Evolutionary conservation across 208 protist species (phyloP).

Genomic region (Phytomonas francai): DNA sequence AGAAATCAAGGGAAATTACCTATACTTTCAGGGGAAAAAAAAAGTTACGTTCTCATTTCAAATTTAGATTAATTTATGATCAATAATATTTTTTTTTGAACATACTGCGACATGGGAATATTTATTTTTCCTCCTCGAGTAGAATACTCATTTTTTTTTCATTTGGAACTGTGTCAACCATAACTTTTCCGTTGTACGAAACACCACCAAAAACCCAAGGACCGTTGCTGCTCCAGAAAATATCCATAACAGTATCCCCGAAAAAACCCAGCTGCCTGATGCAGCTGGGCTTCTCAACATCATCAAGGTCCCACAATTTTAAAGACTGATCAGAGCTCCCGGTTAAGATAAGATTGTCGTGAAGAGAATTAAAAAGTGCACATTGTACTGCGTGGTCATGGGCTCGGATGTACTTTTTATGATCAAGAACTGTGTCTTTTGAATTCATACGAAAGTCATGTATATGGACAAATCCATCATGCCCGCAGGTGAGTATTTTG

Average conservation of each 20-base stretch:
- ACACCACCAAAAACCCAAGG: slow-evolving; percentile 86
- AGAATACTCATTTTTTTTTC: slow-evolving; percentile 82
- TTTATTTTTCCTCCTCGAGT: slow-evolving; percentile 44
- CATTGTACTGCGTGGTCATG: slow-evolving; percentile 62
- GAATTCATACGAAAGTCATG: slow-evolving; percentile 51
- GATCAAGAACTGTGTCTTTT: too few relatives aligned
- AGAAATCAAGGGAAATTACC: not conserved
- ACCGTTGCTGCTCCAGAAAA: slow-evolving; percentile 68
- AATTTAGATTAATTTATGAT: slow-evolving; percentile 6
- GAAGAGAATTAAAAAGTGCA: slow-evolving; percentile 78
- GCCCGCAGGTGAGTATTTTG: slow-evolving; percentile 48
- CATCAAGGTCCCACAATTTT: slow-evolving; percentile 71
- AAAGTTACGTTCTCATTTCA: not conserved
- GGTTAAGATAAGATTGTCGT: slow-evolving; percentile 72
- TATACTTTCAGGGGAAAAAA: slow-evolving; percentile 2
- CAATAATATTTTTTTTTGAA: slow-evolving; percentile 2
- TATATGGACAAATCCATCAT: slow-evolving; percentile 61
- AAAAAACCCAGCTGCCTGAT: slow-evolving; percentile 51
- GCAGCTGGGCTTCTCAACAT: slow-evolving; percentile 22
- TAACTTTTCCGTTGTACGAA: slow-evolving; percentile 76
- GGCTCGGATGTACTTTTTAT: slow-evolving; percentile 34
- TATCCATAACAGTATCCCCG: slow-evolving; percentile 62
- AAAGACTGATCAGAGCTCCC: slow-evolving; percentile 63
- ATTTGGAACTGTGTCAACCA: slow-evolving; percentile 75
- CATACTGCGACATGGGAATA: slow-evolving; percentile 5